Evolutionary conservation across 352 stramenopile genomes (phyloP), one percentile per base, ranked within the genome.

Genomic region (Pythium aphanidermatum): DNA sequence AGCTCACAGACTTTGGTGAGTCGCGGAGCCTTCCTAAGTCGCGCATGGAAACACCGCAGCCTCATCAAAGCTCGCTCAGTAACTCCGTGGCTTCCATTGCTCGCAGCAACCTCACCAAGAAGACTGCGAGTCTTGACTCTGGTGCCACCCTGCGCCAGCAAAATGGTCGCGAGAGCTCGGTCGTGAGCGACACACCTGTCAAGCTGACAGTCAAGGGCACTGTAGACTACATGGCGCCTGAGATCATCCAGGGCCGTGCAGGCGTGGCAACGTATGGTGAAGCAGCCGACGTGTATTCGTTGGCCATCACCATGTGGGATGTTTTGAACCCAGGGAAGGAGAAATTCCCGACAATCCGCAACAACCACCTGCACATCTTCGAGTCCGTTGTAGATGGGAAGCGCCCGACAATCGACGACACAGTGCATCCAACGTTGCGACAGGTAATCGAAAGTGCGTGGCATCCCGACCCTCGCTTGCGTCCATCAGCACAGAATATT

Each of bases 261-360:
- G 76, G 72, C 0, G 10, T 72, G 2, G 72, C 68, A 3, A 23
- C 35, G 14, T 93, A 91, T 46, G 73, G 51, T 14, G 71, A 90
- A 36, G 68, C 70, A 24, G 76, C 79, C 0, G 81, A 91, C 32
- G 61, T 92, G 28, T 92, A 87, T 49, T 73, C 71, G 17, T 48
- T 92, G 17, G 78, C 58, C 13, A 78, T 91, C 35, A 89, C 76
- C 13, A 71, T 92, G 51, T 91, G 78, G 74, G 73, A 91, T 27
- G 66, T 92, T n/a, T 31, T 84, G 8, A 47, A 84, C 42, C 75
- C 75, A 6, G 55, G 63, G 0, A 33, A 23, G 5, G 70, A 74
- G 16, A 84, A 83, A 44, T 86, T 68, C 31, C 66, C 68, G 3
- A 26, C 36, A 24, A 43, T 39, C 29, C 38, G 35, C 35, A 74